Conservation (phyloP, 805 yeast species). For the Babjeviella inositovora region DNA sequence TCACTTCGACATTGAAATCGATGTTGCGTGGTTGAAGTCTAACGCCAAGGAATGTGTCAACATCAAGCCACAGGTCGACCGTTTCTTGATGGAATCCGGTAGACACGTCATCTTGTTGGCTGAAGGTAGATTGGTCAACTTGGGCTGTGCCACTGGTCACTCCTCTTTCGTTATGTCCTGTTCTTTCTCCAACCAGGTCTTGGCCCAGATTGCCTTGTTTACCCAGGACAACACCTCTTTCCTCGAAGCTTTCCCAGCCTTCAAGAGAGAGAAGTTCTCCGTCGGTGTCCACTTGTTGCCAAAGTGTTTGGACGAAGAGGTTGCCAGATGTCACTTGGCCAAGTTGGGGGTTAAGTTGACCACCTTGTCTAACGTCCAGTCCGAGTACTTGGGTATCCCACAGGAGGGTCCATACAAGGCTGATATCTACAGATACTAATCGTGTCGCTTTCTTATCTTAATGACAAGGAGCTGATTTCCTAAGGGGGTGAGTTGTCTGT, state of each 20-base stretch:
- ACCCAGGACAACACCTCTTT: slow-evolving; percentile 71
- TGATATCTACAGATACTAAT: slow-evolving; percentile 95
- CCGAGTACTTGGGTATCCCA: slow-evolving; percentile 90
- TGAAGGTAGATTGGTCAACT: slow-evolving; percentile 97
- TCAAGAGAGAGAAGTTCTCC: slow-evolving; percentile 82
- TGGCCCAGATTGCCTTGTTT: slow-evolving; percentile 96
- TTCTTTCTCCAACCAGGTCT: slow-evolving; percentile 98
- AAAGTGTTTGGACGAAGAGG: slow-evolving; percentile 97
- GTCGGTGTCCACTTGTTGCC: slow-evolving; percentile 93
- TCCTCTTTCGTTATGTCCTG: slow-evolving; percentile 98
- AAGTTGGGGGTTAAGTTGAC: slow-evolving; percentile 88
- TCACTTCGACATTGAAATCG: slow-evolving; percentile 97
- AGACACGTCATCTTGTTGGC: slow-evolving; percentile 92
- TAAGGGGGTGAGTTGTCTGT: too few species aligned
- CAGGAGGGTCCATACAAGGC: slow-evolving; percentile 94
- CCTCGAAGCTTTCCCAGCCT: slow-evolving; percentile 74
- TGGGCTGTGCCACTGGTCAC: slow-evolving; percentile 99
- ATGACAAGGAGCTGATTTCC: too few species aligned
- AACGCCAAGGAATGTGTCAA: slow-evolving; percentile 88
- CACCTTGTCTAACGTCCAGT: slow-evolving; percentile 60
- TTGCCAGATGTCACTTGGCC: slow-evolving; percentile 89
- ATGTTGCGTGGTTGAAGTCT: slow-evolving; percentile 96
- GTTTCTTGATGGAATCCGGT: slow-evolving; percentile 79
- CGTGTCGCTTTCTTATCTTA: too few species aligned
- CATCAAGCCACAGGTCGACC: slow-evolving; percentile 99